Conservation (phyloP, 2,329 filamentous ascomycete genomes). For the Fonsecaea nubica region DNA sequence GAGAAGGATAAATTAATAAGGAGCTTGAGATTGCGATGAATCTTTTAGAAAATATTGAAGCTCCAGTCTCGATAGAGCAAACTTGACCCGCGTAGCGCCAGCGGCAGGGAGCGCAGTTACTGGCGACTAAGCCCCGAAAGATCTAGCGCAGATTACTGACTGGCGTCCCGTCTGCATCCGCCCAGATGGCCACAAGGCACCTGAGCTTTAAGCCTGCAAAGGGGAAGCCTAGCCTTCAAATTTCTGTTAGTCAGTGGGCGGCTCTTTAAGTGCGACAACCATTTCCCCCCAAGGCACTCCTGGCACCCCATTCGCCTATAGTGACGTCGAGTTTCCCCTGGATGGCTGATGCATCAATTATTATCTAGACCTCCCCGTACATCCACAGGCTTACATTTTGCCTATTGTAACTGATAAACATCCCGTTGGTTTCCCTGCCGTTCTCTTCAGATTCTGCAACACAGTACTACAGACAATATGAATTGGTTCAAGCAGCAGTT, state of each 20-base stretch:
- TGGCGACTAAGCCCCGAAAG: conserved; percentile 7
- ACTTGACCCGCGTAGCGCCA: conserved; percentile 14
- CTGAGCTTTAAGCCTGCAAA: background rate
- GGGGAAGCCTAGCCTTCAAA: conserved; percentile 6
- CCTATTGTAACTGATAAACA: conserved; percentile 12
- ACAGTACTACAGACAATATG: conserved; percentile 67
- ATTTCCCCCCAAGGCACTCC: conserved; percentile 17
- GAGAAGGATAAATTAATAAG: background rate
- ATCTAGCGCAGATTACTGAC: conserved; percentile 13
- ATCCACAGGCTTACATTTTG: conserved; percentile 23
- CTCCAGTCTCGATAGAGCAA: conserved; percentile 4
- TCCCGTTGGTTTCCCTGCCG: conserved; percentile 5
- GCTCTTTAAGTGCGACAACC: conserved; percentile 9
- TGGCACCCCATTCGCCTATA: conserved; percentile 23
- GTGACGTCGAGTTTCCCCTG: conserved; percentile 27
- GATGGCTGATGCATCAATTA: background rate
- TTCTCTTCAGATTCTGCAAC: conserved; percentile 9
- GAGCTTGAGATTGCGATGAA: conserved; percentile 8
- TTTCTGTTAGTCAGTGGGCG: conserved; percentile 8
- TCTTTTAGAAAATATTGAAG: conserved; percentile 16
- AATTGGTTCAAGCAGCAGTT: conserved; percentile 90
- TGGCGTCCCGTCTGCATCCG: conserved; percentile 13
- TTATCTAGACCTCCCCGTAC: background rate
- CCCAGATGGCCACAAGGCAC: background rate
- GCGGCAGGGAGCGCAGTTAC: conserved; percentile 4